Percentiles rank a stretch among this genome's conserved stretches.
phyloP scores from a whole-genome alignment of 768 basidiomycete genomes.

The Collybia sordida region DNA sequence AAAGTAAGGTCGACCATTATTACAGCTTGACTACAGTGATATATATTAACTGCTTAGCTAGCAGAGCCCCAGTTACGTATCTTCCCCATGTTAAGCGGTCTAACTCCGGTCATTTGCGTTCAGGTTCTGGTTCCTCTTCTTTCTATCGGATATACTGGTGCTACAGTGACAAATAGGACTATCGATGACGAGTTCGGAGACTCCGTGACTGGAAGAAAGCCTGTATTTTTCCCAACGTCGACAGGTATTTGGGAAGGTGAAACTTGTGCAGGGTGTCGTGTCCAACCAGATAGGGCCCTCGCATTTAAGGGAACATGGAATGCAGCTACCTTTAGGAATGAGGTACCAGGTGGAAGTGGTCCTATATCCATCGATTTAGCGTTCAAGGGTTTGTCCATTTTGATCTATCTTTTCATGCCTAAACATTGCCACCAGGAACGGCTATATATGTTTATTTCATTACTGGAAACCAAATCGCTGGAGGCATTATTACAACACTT shows the following conservation, averaged over 20 bases:
- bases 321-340: slow-evolving; percentile 10
- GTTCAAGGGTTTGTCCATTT: slow-evolving; percentile 12
- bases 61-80: no score
- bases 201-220: slow-evolving; percentile 10
- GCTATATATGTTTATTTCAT: slow-evolving; percentile 40
- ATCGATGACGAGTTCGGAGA: slow-evolving; percentile 24
- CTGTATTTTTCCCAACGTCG: slow-evolving; percentile 13
- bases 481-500: slow-evolving; percentile 20
- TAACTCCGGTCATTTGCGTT: no score
- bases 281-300: slow-evolving; percentile 9
- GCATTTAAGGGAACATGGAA: slow-evolving; percentile 19
- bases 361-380: slow-evolving; percentile 13
- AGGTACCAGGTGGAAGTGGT: slow-evolving; percentile 6
- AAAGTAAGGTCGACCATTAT: no score
- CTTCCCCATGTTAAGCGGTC: no score
- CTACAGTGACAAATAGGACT: slow-evolving; percentile 6
- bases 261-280: slow-evolving; percentile 11
- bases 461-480: slow-evolving; percentile 25
- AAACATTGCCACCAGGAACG: slow-evolving; percentile 23
- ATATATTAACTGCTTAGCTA: no score
- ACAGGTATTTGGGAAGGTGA: slow-evolving; percentile 14
- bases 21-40: no score
- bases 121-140: no score
- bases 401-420: neutral
- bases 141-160: no score